Evolutionary conservation across 257 asterid genomes (phyloP).

Genomic region (Solanum piurae): DNA sequence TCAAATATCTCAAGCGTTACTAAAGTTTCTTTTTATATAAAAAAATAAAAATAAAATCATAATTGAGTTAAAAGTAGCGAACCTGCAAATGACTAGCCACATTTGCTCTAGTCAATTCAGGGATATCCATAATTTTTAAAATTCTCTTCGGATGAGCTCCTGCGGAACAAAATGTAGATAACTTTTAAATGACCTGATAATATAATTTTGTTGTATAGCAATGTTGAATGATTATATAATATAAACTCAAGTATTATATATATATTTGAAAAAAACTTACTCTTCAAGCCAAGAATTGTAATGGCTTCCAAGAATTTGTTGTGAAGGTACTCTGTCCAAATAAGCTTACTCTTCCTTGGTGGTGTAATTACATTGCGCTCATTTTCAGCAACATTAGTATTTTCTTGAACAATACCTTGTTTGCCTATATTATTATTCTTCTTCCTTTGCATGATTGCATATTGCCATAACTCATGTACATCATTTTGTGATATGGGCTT

Average conservation of each 20-base stretch:
- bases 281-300: constrained; percentile 35
- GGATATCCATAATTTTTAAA: constrained; percentile 41
- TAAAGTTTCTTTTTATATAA: not conserved
- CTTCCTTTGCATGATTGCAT: constrained; percentile 13
- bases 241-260: not conserved
- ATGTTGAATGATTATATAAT: not conserved
- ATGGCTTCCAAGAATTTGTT: constrained; percentile 53
- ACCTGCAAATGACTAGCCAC: constrained; percentile 82
- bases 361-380: not conserved
- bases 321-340: constrained; percentile 54
- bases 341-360: constrained; percentile 24
- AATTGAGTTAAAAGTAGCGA: not conserved
- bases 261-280: constrained; percentile 18
- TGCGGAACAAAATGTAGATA: not conserved
- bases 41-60: not conserved
- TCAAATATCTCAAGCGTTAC: not conserved
- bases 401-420: not conserved
- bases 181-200: not conserved
- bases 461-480: constrained; percentile 41
- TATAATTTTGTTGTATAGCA: no score
- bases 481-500: constrained; percentile 38
- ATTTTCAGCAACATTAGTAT: not conserved
- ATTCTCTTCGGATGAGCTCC: constrained; percentile 31
- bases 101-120: constrained; percentile 41
- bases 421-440: not conserved